Conservation (phyloP, 345 rosid genomes). For the Aquilaria malaccensis region DNA sequence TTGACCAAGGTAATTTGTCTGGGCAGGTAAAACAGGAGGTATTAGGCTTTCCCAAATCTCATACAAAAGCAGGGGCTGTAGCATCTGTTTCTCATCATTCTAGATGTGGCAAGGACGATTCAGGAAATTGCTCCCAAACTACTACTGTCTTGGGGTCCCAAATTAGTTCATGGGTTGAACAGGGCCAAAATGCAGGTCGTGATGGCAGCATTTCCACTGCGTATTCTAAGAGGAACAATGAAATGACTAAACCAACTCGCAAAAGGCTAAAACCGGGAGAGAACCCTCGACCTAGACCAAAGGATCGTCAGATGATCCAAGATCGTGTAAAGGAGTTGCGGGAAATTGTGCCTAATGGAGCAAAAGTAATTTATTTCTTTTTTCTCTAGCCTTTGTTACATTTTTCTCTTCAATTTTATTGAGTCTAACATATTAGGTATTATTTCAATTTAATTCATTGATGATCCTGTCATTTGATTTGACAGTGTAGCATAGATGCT, state of each 20-base stretch:
- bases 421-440: not conserved
- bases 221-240: slow-evolving; percentile 61
- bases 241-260: slow-evolving; percentile 55
- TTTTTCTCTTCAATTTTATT: not conserved
- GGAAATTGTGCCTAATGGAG: slow-evolving; percentile 91
- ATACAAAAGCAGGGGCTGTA: slow-evolving; percentile 27
- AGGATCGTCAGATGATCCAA: slow-evolving; percentile 99
- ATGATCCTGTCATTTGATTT: slow-evolving; percentile 15
- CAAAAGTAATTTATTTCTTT: slow-evolving; percentile 53
- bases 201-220: slow-evolving; percentile 57
- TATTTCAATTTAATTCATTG: slow-evolving; percentile 4
- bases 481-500: slow-evolving; percentile 99
- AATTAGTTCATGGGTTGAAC: slow-evolving; percentile 84
- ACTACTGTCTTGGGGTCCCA: slow-evolving; percentile 62
- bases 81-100: slow-evolving; percentile 38
- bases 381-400: not conserved
- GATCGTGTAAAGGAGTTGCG: slow-evolving; percentile 97
- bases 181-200: slow-evolving; percentile 41
- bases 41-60: slow-evolving; percentile 27
- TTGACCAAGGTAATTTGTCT: slow-evolving; percentile 23
- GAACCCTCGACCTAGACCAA: slow-evolving; percentile 93
- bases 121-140: slow-evolving; percentile 39
- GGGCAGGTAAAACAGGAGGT: slow-evolving; percentile 31
- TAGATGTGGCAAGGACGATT: slow-evolving; percentile 36
- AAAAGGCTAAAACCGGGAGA: slow-evolving; percentile 92